A percentile compares a stretch with the other conserved stretches of the same genome.
Conservation (phyloP, 768 basidiomycete species). For the Psilocybe sp. region DNA sequence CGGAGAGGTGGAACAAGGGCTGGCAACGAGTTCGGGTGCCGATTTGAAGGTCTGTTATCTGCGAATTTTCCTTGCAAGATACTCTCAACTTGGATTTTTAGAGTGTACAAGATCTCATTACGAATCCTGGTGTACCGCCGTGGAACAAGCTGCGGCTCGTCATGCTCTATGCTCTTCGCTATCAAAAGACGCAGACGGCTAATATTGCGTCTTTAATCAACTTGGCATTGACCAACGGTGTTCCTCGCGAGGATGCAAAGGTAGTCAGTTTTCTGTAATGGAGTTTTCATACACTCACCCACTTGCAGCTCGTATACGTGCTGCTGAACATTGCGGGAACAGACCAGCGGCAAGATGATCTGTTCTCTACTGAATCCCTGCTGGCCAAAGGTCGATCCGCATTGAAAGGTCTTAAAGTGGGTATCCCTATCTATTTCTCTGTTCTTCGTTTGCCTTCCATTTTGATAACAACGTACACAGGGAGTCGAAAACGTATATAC, state of each 20-base stretch:
- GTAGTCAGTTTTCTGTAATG: conserved; percentile 30
- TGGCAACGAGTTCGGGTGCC: conserved; percentile 88
- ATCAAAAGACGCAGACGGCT: conserved; percentile 83
- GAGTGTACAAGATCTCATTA: conserved; percentile 81
- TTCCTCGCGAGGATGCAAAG: conserved; percentile 72
- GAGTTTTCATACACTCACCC: conserved; percentile 6
- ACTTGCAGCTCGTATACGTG: conserved; percentile 81
- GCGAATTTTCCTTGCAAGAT: neutral
- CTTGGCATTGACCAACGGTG: conserved; percentile 71
- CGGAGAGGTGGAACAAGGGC: conserved; percentile 93
- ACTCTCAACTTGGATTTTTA: conserved; percentile 24
- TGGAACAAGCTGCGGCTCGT: conserved; percentile 88
- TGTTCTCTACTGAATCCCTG: conserved; percentile 93
- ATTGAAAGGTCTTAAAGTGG: conserved; percentile 89
- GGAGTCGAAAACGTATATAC: conserved; percentile 99
- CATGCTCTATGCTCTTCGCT: conserved; percentile 89
- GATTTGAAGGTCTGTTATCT: conserved; percentile 68
- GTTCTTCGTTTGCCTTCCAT: neutral
- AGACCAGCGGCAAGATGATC: conserved; percentile 95
- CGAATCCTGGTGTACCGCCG: conserved; percentile 61
- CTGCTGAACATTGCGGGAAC: conserved; percentile 90
- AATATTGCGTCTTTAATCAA: conserved; percentile 82
- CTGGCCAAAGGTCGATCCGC: conserved; percentile 93
- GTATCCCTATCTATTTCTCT: conserved; percentile 1
- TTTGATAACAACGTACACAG: conserved; percentile 35